Evolutionary conservation across 441 rosid genomes (phyloP).

Genomic region (Populus hybrid): DNA sequence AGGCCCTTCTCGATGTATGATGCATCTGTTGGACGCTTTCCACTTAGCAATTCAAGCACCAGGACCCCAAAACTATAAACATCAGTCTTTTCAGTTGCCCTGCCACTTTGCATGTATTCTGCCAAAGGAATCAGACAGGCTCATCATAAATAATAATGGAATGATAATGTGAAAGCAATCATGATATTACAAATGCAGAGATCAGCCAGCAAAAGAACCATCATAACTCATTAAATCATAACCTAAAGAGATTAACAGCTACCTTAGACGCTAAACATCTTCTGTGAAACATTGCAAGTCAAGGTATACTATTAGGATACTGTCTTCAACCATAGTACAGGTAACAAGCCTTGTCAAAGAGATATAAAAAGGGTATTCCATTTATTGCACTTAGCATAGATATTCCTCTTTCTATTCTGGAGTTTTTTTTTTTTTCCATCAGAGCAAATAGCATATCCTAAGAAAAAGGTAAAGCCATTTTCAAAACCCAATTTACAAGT

Average conservation of each 20-base stretch:
- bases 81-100: constrained; percentile 98
- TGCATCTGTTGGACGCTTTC: constrained; percentile 97
- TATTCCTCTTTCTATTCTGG: not conserved
- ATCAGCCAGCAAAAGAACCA: constrained; percentile 7
- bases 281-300: not conserved
- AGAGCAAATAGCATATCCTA: not conserved
- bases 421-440: not conserved
- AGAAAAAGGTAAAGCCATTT: not conserved
- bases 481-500: not conserved
- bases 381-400: not conserved
- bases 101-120: constrained; percentile 98
- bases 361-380: not conserved
- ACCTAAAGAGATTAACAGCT: constrained; percentile 7
- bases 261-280: not conserved
- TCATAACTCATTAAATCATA: not conserved
- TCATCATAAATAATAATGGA: constrained; percentile 10
- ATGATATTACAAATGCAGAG: not conserved
- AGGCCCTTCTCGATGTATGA: constrained; percentile 95
- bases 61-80: constrained; percentile 96
- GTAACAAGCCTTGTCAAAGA: not conserved
- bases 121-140: constrained; percentile 22
- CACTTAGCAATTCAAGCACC: constrained; percentile 93
- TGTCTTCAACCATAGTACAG: not conserved
- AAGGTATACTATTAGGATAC: not conserved
- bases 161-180: constrained; percentile 1